These are phyloP conservation scores for Yamagishiella unicocca DNA, from an alignment of 139 green algal genomes.

Conservation along the genomic window DNA sequence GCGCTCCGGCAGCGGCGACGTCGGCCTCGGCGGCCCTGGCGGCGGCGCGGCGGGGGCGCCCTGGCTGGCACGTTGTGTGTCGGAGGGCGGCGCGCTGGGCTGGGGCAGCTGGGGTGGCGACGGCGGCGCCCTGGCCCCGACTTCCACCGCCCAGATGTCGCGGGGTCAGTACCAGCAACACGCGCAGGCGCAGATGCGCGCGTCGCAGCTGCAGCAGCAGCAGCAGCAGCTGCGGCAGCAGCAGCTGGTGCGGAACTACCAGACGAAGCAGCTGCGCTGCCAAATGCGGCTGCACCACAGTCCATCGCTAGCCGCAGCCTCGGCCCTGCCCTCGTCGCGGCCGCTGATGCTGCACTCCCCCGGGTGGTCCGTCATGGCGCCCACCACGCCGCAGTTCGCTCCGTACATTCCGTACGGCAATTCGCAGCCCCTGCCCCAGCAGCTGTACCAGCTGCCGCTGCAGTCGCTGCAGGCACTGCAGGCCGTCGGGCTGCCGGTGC, in stretches of 20 bases:
- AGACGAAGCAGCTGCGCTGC: neutral
- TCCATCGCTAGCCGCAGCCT: neutral
- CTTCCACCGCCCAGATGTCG: neutral
- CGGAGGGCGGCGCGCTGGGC: neutral
- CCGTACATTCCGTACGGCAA: neutral
- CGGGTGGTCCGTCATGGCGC: neutral
- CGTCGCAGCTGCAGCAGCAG: neutral
- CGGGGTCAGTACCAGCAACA: conserved; percentile 6
- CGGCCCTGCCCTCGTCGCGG: neutral
- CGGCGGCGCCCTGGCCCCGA: neutral
- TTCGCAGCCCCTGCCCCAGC: neutral
- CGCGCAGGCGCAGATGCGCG: conserved; percentile 1
- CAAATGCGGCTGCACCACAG: conserved; percentile 1
- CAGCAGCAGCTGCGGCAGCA: neutral
- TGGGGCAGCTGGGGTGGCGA: neutral
- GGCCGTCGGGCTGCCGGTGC: neutral
- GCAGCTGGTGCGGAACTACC: neutral
- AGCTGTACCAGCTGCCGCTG: neutral
- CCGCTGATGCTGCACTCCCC: neutral
- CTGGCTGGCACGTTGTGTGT: neutral
- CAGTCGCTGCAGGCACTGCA: neutral
- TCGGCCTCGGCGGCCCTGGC: no score
- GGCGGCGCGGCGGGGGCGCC: neutral
- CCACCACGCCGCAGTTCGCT: neutral
- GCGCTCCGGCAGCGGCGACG: neutral